Evolutionary conservation across 495 filamentous ascomycete genomes (phyloP), one percentile per base, ranked within the genome.

Genomic region (Cladorrhinum samala): DNA sequence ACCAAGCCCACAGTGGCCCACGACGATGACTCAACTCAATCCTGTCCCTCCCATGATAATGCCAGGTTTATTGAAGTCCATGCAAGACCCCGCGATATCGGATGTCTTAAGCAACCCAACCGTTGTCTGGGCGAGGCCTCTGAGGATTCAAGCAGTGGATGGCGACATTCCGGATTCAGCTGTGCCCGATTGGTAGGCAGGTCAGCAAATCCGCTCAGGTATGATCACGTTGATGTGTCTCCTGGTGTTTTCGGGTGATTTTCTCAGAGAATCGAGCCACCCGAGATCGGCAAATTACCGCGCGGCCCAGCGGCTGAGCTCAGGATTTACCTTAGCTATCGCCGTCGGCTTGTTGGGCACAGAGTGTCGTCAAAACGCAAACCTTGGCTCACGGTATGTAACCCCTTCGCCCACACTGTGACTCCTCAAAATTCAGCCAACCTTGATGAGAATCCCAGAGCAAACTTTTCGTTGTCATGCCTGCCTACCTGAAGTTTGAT

Each of bases 1-100:
- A n/a, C n/a, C n/a, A n/a, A n/a, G n/a, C n/a, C n/a, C n/a, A n/a
- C n/a, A n/a, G 16, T 54, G 52, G 47, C 40, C 54, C 54, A 51
- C 54, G 25, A 52, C 48, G 39, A 52, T 56, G 54, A 56, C 20
- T 56, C 54, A 56, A 56, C 49, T 44, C 24, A 7, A 37, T 16
- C 11, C 21, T 24, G 24, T n/a, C n/a, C n/a, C n/a, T n/a, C n/a
- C n/a, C n/a, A 27, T 33, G n/a, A 30, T 14, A 47, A 14, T 18
- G 13, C 23, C 42, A 6, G 16, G 19, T 11, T 47, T 27, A 17
- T 2, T 23, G 14, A 33, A 27, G 0, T 33, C 45, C 21, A 47
- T 25, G 16, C 21, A 33, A 27, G 45, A 33, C 21, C 11, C 7
- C 24, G 45, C 45, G 45, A 47, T 47, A 47, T 47, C 45, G 45